These are phyloP conservation scores for Tetratostichococcus sp. DNA, from an alignment of 139 green algal genomes.

Conservation along the genomic window DNA sequence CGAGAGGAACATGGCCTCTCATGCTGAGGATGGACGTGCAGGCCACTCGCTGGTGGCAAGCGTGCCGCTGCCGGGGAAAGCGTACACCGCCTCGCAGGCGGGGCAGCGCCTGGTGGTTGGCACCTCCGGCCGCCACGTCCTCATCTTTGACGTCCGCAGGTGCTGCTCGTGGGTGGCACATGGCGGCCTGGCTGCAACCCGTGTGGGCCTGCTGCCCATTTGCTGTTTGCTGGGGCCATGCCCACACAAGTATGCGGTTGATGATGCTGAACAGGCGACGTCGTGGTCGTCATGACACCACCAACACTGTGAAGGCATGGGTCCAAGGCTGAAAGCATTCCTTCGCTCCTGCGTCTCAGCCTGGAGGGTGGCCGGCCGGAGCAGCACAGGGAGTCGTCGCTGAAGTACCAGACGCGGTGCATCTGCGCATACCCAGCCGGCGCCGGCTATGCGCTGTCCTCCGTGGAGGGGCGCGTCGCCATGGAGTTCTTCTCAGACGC, in stretches of 20 bases:
- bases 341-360: too few species aligned
- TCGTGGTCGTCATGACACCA: too few species aligned
- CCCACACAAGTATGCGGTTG: too few species aligned
- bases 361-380: conserved; percentile 36
- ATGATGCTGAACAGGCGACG: too few species aligned
- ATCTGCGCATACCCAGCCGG: conserved; percentile 69
- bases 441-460: conserved; percentile 71
- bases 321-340: too few species aligned
- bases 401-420: conserved; percentile 86
- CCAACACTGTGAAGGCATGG: too few species aligned
- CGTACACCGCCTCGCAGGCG: conserved; percentile 60
- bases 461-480: conserved; percentile 84
- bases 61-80: conserved; percentile 64
- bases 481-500: conserved; percentile 67
- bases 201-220: too few species aligned
- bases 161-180: too few species aligned
- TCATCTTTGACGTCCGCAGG: conserved; percentile 74
- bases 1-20: too few species aligned
- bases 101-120: conserved; percentile 64
- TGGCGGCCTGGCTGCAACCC: too few species aligned
- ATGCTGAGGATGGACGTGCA: neutral
- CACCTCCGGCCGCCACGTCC: conserved; percentile 67
- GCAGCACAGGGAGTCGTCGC: conserved; percentile 61
- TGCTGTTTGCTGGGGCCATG: too few species aligned
- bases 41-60: conserved; percentile 23